Evolutionary conservation across 208 protist species (phyloP), one percentile per base, ranked within the genome.

Genomic region (Wallacemonas sp.): DNA sequence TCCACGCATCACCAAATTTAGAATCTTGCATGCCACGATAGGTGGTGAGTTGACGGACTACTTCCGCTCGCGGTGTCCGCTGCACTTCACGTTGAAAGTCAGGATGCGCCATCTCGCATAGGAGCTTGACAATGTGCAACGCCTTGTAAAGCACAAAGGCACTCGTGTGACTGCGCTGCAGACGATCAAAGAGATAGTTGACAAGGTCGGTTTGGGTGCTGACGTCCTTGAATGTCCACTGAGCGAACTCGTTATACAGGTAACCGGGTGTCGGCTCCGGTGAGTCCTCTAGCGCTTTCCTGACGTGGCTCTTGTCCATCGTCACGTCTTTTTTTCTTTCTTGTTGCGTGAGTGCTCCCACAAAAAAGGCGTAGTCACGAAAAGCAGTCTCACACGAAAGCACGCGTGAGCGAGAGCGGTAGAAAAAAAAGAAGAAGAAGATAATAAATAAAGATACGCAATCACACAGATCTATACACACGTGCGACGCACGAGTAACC

Each of bases 1-100:
- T 92, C 29, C 81, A 74, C 28, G 48, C 52, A 69, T 92, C 81
- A 28, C 73, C 86, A 57, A 79, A 79, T 20, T 70, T 61, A 28
- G 67, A 31, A 48, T 90, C 82, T 18, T 52, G 61, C 16, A 55
- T 38, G 8, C 87, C 86, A 45, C 79, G 65, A 75, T 79, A 92
- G 7, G 28, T 77, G 14, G 77, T 67, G 63, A 82, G 77, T 32
- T 73, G 46, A 63, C 81, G 79, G 32, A 72, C 36, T 1, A 69
- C 50, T 29, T 42, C 62, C 4, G 71, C 57, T 12, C 63, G 52
- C 23, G 23, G 46, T 28, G 57, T 71, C 18, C 69, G 72, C 61
- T 86, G 79, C 45, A 92, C 65, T 45, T 81, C 76, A 42, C 71
- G 77, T 57, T 91, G 81, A 55, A 95, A 91, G 55, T 86, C 86